phyloP scores from a whole-genome alignment of 352 stramenopile genomes.

The Phytophthora litchii region DNA sequence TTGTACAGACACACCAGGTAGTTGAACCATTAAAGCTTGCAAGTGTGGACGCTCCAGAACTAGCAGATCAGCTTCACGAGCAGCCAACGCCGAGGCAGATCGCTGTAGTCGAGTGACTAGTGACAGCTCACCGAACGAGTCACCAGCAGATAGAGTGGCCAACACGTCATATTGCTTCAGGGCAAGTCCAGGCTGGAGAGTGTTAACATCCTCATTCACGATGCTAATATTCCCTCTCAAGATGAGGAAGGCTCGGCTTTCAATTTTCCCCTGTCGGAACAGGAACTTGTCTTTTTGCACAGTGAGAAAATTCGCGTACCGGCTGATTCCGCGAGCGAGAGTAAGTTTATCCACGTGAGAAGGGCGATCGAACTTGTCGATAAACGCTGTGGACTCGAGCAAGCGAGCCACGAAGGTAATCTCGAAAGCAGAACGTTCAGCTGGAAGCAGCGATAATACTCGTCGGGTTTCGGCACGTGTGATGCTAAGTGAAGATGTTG shows the following conservation, averaged over 20 bases:
- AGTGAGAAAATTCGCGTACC: slow-evolving; percentile 59
- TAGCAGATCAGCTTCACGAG: slow-evolving; percentile 70
- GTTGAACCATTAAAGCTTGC: slow-evolving; percentile 31
- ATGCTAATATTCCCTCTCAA: slow-evolving; percentile 78
- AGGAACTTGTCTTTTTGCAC: slow-evolving; percentile 59
- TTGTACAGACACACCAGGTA: slow-evolving; percentile 69
- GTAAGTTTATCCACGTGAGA: slow-evolving; percentile 49
- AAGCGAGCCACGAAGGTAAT: slow-evolving; percentile 62
- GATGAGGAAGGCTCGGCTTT: slow-evolving; percentile 82
- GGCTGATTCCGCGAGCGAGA: slow-evolving; percentile 55
- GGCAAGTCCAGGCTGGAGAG: slow-evolving; percentile 24
- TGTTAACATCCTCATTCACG: slow-evolving; percentile 72
- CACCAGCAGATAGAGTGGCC: slow-evolving; percentile 65
- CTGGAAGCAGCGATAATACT: slow-evolving; percentile 48
- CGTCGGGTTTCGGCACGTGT: slow-evolving; percentile 71
- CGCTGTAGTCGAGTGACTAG: slow-evolving; percentile 74
- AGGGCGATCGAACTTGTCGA: slow-evolving; percentile 75
- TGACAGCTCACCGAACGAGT: slow-evolving; percentile 76
- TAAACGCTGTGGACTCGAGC: slow-evolving; percentile 59
- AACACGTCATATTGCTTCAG: slow-evolving; percentile 67
- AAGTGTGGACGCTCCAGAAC: slow-evolving; percentile 75
- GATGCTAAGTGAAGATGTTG: slow-evolving; percentile 66
- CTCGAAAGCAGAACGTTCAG: slow-evolving; percentile 46
- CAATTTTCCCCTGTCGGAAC: slow-evolving; percentile 75
- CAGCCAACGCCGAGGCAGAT: slow-evolving; percentile 66